Evolutionary conservation across 208 protist genomes (phyloP), one percentile per base, ranked within the genome.

Genomic region (Crithidia brevicula): DNA sequence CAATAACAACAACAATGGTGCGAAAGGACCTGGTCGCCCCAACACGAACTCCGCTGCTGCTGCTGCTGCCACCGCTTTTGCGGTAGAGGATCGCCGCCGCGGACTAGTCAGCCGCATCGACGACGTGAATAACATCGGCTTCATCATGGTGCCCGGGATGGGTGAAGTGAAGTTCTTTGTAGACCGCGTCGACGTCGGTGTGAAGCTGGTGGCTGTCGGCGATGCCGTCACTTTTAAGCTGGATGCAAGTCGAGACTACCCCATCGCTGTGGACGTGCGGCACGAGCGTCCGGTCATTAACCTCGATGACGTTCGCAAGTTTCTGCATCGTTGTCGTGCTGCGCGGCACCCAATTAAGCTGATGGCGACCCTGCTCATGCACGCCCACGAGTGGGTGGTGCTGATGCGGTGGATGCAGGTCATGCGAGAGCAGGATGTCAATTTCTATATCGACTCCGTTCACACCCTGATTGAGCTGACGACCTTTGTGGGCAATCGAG

Each of bases 161-260:
- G 86, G 91, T 8, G 91, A 96, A 20, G 56, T 94, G 0, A 90
- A 91, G 67, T 96, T 95, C 58, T 95, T 95, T 58, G 46, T 94
- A 25, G 88, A 95, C 43, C 84, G 86, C 36, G 81, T 88, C 16
- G 92, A 94, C 56, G 91, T 83, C 50, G 88, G 92, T 11, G 82
- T 96, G 49, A 93, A 92, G 58, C 56, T 65, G 18, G 76, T 94
- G 25, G 60, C 72, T 0, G 80, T 90, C 8, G 86, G 83, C 18
- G 86, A 96, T 64, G 47, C 53, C 13, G 92, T 96, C 30, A 92
- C 79, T 11, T 79, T 96, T 46, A 90, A 86, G 53, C 54, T 94
- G 28, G 92, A 96, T 63, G 52, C 67, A 30, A 88, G 77, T n/a
- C 72, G 80, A n/a, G 88, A 93, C 45, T 94, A 91, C 52, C 87